Evolutionary conservation across 495 filamentous ascomycete species (phyloP), one percentile per base, ranked within the genome.

Genomic region (Bryoglossum gracile): DNA sequence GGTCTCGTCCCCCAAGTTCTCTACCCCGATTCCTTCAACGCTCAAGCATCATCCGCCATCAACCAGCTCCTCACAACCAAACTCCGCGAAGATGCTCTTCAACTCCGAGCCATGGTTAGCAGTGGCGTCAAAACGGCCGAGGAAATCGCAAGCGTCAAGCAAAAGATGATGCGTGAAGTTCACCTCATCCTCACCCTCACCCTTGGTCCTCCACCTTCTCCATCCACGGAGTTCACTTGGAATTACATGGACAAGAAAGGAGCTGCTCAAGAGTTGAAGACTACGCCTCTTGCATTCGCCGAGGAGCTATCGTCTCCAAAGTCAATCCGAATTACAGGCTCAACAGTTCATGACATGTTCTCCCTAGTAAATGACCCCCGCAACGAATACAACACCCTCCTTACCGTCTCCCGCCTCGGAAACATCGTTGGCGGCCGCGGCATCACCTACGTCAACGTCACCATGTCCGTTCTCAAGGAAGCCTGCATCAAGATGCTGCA

Each of bases 321-420:
- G 44, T 64, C 68, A 47, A 65, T 63, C 39, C 57, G 63, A 13
- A 46, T 62, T 32, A 68, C 81, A 13, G 75, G 69, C 14, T 68
- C 63, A 34, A 72, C 76, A 33, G 71, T 82, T 19, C 68, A 78
- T 45, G 62, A 73, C 42, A 74, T 89, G 55, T 83, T 92, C 55
- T 87, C 82, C 38, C 72, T 94, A 0, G 82, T 92, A 39, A 84
- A 94, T 63, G 88, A 94, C 62, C 88, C 88, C 1, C 75, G 88
- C 14, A 82, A 94, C 59, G 67, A 73, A 9, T 87, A 84, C 43
- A 72, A 77, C 32, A 73, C 72, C 1, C 75, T 87, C 21, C 70
- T 92, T 46, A 88, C 82, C 17, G 86, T 94, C 16, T 72, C 82
- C 53, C 73, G 81, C 21, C 76, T 94, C 3, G 87, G 87, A 13